phyloP scores from a whole-genome alignment of 2,329 filamentous ascomycete species.

The Aspergillus ibericus region DNA sequence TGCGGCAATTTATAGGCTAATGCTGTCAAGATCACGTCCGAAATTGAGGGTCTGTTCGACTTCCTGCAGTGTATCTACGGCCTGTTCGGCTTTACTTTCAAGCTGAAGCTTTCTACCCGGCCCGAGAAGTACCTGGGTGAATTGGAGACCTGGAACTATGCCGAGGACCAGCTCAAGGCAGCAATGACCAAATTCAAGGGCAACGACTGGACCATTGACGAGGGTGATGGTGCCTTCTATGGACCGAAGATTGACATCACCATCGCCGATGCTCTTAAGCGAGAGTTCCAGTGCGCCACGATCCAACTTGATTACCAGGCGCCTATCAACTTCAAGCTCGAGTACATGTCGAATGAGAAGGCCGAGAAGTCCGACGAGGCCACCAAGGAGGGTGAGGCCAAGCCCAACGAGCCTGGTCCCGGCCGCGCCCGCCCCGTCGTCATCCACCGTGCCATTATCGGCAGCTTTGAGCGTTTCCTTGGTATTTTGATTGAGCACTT shows the following conservation, averaged over 20 bases:
- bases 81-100: constrained; percentile 85
- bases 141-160: constrained; percentile 82
- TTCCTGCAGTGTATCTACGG: constrained; percentile 80
- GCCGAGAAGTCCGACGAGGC: constrained; percentile 50
- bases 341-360: constrained; percentile 75
- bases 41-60: constrained; percentile 82
- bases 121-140: constrained; percentile 87
- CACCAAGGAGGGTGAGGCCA: constrained; percentile 43
- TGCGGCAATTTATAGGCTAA: constrained; percentile 12
- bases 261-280: constrained; percentile 80
- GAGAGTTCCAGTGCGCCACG: constrained; percentile 87
- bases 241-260: constrained; percentile 98
- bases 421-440: constrained; percentile 53
- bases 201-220: constrained; percentile 83
- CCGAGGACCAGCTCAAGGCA: constrained; percentile 75
- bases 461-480: constrained; percentile 53
- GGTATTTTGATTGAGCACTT: constrained; percentile 54
- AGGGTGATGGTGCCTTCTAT: constrained; percentile 96
- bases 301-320: constrained; percentile 93
- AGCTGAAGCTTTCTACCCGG: constrained; percentile 89
- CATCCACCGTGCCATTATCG: constrained; percentile 54
- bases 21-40: constrained; percentile 56
- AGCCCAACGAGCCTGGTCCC: constrained; percentile 34
- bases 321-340: constrained; percentile 80
- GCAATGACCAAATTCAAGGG: constrained; percentile 77